A percentile compares a stretch with the other conserved stretches of the same genome.
Conservation (phyloP, 1,284 basidiomycete genomes). For the Ustilago hordei region DNA sequence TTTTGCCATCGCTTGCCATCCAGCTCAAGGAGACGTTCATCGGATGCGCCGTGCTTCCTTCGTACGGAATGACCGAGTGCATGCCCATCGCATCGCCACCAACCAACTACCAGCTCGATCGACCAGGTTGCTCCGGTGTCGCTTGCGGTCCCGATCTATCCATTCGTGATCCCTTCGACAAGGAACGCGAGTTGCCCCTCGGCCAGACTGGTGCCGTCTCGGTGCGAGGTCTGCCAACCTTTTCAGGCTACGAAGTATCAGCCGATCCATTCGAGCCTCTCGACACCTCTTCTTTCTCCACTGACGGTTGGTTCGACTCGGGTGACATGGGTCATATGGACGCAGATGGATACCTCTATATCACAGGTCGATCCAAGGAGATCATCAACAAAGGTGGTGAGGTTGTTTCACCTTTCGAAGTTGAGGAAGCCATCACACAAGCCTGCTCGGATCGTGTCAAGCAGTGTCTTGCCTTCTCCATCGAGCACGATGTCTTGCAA, state of each 20-base stretch:
- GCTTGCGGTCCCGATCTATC: conserved; percentile 68
- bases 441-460: conserved; percentile 68
- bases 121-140: conserved; percentile 68
- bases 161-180: conserved; percentile 67
- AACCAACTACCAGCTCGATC: conserved; percentile 68
- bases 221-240: conserved; percentile 67
- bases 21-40: conserved; percentile 68
- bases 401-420: conserved; percentile 69
- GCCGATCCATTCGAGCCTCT: conserved; percentile 61
- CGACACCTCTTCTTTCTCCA: conserved; percentile 67
- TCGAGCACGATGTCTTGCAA: conserved; percentile 68
- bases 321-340: conserved; percentile 70
- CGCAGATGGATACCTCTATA: conserved; percentile 68
- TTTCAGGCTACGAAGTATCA: conserved; percentile 66
- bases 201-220: conserved; percentile 68
- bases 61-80: conserved; percentile 70
- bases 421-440: conserved; percentile 68
- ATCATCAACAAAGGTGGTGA: conserved; percentile 70
- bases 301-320: conserved; percentile 69
- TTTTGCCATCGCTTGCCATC: conserved; percentile 66
- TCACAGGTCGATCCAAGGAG: conserved; percentile 69
- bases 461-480: conserved; percentile 68
- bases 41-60: conserved; percentile 66
- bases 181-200: conserved; percentile 63
- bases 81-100: conserved; percentile 70